Base-by-base conservation (phyloP, 2,329 filamentous ascomycete genomes). In the Cordyceps javanica region DNA sequence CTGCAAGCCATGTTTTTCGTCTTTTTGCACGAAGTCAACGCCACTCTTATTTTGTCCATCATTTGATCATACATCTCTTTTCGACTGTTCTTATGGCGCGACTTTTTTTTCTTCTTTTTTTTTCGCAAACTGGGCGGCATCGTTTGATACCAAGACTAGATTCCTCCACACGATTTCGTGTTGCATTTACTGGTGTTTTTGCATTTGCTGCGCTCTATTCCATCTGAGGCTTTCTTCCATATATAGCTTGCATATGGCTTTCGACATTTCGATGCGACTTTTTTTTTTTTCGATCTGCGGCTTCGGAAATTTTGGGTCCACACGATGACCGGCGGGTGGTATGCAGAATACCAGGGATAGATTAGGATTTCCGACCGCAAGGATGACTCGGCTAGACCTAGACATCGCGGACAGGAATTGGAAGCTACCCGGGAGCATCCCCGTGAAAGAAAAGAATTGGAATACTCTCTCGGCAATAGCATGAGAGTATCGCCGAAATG, bases 141-240 rank as follows among this genome's bases (percentile, higher is more conserved):
- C 48, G 39, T 58, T 57, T 52, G 55, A 58, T 58, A 58, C 49
- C 55, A 58, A 58, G 30, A 52, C 55, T 58, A 58, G 55, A 58
- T 58, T 58, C 42, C 39, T 53, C 55, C 41, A 48, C 46, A 52
- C 39, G 30, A 39, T 39, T 53, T 57, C 41, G 49, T 58, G 55
- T 53, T 53, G 55, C 55, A 58, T 58, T 58, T 58, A 58, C 55
- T 45, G 55, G 55, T 58, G 55, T 57, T 55, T 60, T 59, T 60
- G 59, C 59, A 63, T 61, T 61, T 54, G 19, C 28, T 62, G 57
- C 59, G 59, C 53, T 60, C 45, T 59, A 21, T 55, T 23, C 51
- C 46, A 39, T 60, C 54, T 50, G 21, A 30, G 16, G 48, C 19
- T 52, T 54, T 52, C 25, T 51, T 41, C 46, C 32, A 41, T 36